Evolutionary conservation across 1,284 basidiomycete genomes (phyloP).

Genomic region (Puccinia hordei): DNA sequence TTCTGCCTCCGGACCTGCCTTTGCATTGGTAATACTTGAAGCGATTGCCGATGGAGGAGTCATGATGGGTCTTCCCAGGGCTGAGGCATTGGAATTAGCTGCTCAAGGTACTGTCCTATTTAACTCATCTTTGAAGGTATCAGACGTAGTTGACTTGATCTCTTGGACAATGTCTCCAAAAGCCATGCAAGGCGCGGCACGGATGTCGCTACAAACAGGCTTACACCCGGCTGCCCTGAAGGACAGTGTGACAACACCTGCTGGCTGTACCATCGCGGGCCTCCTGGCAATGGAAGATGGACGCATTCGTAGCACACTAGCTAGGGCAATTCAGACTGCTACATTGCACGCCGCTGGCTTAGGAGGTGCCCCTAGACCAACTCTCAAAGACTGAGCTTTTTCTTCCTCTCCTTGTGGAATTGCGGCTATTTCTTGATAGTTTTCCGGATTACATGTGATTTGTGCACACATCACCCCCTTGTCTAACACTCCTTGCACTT

Average conservation of each 20-base stretch:
- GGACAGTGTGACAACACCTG: conserved; percentile 96
- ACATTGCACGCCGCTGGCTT: conserved; percentile 81
- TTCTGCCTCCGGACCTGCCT: conserved; percentile 93
- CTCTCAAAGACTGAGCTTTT: conserved; percentile 1
- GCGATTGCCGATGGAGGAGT: conserved; percentile 99
- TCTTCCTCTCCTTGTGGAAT: background rate
- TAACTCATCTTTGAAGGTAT: background rate
- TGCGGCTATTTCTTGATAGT: too few relatives aligned
- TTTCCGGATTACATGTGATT: too few relatives aligned
- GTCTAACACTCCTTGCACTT: too few relatives aligned
- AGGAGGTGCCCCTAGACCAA: conserved; percentile 64
- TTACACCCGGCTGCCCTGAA: conserved; percentile 95
- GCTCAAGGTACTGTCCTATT: conserved; percentile 75
- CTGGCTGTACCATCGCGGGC: conserved; percentile 97
- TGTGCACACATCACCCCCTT: too few relatives aligned
- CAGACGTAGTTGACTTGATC: conserved; percentile 25
- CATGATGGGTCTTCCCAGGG: conserved; percentile 97
- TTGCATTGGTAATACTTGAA: conserved; percentile 93
- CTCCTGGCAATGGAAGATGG: conserved; percentile 93
- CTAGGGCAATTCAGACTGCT: conserved; percentile 89
- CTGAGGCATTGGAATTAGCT: conserved; percentile 90
- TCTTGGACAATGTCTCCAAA: background rate
- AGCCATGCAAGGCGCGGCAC: conserved; percentile 95
- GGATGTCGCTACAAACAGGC: conserved; percentile 87
- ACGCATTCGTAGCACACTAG: conserved; percentile 87